Conservation (phyloP, 2,329 filamentous ascomycete species). For the Cryphonectria radicalis region DNA sequence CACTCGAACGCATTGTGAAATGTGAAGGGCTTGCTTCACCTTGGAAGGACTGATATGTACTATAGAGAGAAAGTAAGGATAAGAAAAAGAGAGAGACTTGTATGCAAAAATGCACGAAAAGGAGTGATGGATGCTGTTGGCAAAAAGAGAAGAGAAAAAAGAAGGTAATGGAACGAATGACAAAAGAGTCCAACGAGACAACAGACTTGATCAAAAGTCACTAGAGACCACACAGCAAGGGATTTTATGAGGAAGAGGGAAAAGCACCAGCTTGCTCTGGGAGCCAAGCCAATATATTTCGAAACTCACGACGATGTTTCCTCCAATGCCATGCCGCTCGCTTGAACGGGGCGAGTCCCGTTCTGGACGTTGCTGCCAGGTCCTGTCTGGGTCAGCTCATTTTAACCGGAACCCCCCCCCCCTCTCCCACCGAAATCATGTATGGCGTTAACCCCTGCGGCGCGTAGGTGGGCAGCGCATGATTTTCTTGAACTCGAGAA, state of each 20-base stretch:
- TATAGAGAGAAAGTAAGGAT: neutral
- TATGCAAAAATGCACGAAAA: conserved; percentile 10
- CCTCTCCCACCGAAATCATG: neutral
- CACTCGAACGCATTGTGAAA: conserved; percentile 25
- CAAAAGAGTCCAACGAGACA: neutral
- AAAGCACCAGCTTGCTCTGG: neutral
- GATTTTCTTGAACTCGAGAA: neutral
- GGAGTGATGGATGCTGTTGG: neutral
- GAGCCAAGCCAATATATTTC: conserved; percentile 21
- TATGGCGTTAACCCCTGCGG: conserved; percentile 14
- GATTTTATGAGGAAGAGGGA: neutral
- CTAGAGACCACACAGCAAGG: neutral
- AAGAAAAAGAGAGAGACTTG: conserved; percentile 16
- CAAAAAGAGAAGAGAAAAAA: neutral
- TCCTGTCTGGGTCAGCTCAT: neutral
- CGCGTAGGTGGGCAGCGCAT: conserved; percentile 16
- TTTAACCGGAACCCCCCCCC: neutral
- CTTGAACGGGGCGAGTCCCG: conserved; percentile 17
- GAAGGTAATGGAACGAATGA: neutral
- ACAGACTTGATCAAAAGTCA: conserved; percentile 8
- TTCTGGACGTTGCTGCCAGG: conserved; percentile 11
- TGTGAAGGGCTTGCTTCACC: conserved; percentile 26
- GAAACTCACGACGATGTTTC: conserved; percentile 15
- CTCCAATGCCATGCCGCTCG: conserved; percentile 7
- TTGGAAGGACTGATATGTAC: neutral